Conservation (phyloP, 495 filamentous ascomycete species). For the Penicillium mononematosum region DNA sequence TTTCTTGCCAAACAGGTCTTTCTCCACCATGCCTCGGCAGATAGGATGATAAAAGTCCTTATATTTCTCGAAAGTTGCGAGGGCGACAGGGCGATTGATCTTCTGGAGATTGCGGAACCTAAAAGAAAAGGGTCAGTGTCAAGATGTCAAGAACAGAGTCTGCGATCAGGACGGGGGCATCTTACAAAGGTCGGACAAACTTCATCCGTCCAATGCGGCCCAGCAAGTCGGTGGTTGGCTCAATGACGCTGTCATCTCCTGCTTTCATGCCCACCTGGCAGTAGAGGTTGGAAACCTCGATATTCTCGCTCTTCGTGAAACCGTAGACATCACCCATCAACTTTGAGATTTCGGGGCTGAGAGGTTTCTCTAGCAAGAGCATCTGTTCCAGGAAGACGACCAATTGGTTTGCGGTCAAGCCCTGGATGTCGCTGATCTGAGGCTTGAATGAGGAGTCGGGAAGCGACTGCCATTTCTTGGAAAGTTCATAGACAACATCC, state of each 20-base stretch:
- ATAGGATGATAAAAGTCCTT: slow-evolving; percentile 95
- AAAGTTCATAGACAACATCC: slow-evolving; percentile 78
- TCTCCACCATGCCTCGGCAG: slow-evolving; percentile 77
- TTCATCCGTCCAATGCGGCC: slow-evolving; percentile 92
- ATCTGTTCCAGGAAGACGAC: slow-evolving; percentile 85
- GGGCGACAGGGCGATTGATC: slow-evolving; percentile 68
- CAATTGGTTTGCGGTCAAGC: slow-evolving; percentile 78
- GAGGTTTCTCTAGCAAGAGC: slow-evolving; percentile 59
- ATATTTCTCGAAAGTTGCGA: slow-evolving; percentile 81
- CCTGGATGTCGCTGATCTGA: slow-evolving; percentile 60
- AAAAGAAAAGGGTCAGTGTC: slow-evolving; percentile 18
- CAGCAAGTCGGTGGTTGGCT: slow-evolving; percentile 69
- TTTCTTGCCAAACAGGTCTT: slow-evolving; percentile 65
- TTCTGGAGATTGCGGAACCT: slow-evolving; percentile 68
- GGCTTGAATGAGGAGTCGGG: slow-evolving; percentile 60
- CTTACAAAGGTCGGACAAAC: slow-evolving; percentile 80
- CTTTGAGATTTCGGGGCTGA: slow-evolving; percentile 61
- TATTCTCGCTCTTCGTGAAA: slow-evolving; percentile 67
- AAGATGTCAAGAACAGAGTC: neutral
- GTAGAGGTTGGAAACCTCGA: slow-evolving; percentile 79
- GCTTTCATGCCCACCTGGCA: slow-evolving; percentile 74
- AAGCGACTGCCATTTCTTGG: slow-evolving; percentile 69
- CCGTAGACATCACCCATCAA: slow-evolving; percentile 71
- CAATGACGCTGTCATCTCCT: slow-evolving; percentile 61
- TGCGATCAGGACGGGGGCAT: neutral